Evolutionary conservation across 2,329 filamentous ascomycete genomes (phyloP).

Genomic region (Pseudogymnoascus destructans): DNA sequence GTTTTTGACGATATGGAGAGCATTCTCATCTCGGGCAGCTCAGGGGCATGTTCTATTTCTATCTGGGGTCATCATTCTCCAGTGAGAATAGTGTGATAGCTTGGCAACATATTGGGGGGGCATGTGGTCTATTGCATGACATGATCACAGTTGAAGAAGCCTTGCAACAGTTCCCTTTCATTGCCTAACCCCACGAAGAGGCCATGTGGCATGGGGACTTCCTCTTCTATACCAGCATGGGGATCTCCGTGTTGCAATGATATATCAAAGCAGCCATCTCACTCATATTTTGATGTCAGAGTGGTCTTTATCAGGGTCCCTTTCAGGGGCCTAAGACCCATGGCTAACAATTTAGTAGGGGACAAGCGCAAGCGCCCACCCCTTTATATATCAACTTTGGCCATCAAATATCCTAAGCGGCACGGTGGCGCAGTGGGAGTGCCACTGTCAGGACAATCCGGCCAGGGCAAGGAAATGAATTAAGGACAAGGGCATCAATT

Average conservation of each 20-base stretch:
- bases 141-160: background rate
- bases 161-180: background rate
- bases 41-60: background rate
- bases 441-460: background rate
- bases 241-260: background rate
- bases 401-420: background rate
- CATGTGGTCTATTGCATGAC: background rate
- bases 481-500: background rate
- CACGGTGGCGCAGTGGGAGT: background rate
- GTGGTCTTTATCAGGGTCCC: background rate
- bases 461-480: background rate
- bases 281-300: background rate
- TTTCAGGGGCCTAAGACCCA: background rate
- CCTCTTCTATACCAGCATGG: background rate
- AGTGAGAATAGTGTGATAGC: background rate
- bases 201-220: background rate
- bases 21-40: background rate
- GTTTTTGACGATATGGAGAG: background rate
- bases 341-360: background rate
- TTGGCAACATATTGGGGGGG: background rate
- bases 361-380: background rate
- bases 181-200: background rate
- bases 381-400: background rate
- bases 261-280: background rate
- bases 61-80: background rate